A percentile compares a stretch with the other conserved stretches of the same genome.
phyloP scores from a whole-genome alignment of 2,329 filamentous ascomycete species.

The Ascochyta rabiei region DNA sequence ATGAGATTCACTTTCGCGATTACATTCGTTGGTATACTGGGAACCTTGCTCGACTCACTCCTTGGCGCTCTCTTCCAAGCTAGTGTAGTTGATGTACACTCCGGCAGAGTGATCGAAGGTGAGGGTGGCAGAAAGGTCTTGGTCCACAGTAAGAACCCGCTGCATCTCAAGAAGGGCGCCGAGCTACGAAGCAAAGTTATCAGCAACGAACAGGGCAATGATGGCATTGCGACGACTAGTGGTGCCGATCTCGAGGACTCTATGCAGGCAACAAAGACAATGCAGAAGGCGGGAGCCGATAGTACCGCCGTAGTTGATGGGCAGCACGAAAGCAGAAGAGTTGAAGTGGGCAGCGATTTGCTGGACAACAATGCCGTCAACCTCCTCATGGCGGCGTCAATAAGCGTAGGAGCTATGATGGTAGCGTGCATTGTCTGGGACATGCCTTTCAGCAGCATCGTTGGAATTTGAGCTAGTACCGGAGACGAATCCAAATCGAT shows the following conservation, averaged over 20 bases:
- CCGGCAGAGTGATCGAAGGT: constrained; percentile 88
- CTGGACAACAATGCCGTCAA: constrained; percentile 97
- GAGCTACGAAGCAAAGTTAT: constrained; percentile 49
- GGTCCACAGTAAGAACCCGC: constrained; percentile 39
- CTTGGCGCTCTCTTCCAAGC: constrained; percentile 85
- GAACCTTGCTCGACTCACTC: constrained; percentile 85
- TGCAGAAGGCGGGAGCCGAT: constrained; percentile 38
- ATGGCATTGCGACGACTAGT: constrained; percentile 44
- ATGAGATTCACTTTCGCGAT: constrained; percentile 58
- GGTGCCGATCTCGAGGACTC: constrained; percentile 26
- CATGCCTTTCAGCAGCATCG: constrained; percentile 36
- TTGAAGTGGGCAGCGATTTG: constrained; percentile 71
- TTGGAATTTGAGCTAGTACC: constrained; percentile 16
- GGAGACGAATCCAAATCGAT: too few species aligned
- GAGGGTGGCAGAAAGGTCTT: constrained; percentile 70
- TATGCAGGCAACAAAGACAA: constrained; percentile 39
- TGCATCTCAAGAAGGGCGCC: constrained; percentile 38
- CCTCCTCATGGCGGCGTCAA: constrained; percentile 81
- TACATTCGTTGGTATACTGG: constrained; percentile 74
- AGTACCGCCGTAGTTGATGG: constrained; percentile 35
- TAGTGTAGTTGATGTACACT: constrained; percentile 81
- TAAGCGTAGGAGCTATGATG: constrained; percentile 81
- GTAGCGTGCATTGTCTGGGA: constrained; percentile 40
- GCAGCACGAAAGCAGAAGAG: constrained; percentile 57
- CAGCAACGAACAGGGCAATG: constrained; percentile 49